Percentiles rank a stretch among this genome's conserved stretches.
phyloP scores from a whole-genome alignment of 202 grass and related monocot genomes.

The Schoenoplectus tabernaemontani region DNA sequence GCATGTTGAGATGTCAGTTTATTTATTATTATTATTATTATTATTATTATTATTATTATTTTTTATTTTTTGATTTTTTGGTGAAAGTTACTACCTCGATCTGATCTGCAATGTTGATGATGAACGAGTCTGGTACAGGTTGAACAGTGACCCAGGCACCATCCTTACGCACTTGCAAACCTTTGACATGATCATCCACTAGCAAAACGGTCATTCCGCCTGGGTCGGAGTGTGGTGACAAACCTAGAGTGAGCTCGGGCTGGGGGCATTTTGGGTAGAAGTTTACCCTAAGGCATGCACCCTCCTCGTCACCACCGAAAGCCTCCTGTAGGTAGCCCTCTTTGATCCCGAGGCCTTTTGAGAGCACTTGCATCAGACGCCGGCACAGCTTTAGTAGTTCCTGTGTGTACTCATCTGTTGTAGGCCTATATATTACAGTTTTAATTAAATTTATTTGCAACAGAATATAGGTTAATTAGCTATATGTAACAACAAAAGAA shows the following conservation, averaged over 20 bases:
- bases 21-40: too few relatives aligned
- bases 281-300: slow-evolving; percentile 62
- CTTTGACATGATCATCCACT: slow-evolving; percentile 55
- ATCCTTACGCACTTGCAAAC: slow-evolving; percentile 50
- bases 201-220: slow-evolving; percentile 80
- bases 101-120: slow-evolving; percentile 83
- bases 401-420: slow-evolving; percentile 57
- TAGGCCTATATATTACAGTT: slow-evolving; percentile 25
- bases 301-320: slow-evolving; percentile 51
- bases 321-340: slow-evolving; percentile 33
- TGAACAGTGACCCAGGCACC: slow-evolving; percentile 57
- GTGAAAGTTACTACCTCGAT: slow-evolving; percentile 55
- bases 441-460: not conserved
- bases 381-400: slow-evolving; percentile 40
- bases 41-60: not conserved
- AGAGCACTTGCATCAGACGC: slow-evolving; percentile 42
- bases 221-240: slow-evolving; percentile 76
- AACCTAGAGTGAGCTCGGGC: slow-evolving; percentile 76
- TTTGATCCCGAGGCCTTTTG: slow-evolving; percentile 52
- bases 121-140: slow-evolving; percentile 51
- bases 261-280: slow-evolving; percentile 87
- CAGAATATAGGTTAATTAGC: not conserved
- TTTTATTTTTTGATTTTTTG: not conserved
- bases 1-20: not conserved
- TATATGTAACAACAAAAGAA: not conserved